Evolutionary conservation across 345 rosid genomes (phyloP), one percentile per base, ranked within the genome.

Genomic region (Aethionema arabicum): DNA sequence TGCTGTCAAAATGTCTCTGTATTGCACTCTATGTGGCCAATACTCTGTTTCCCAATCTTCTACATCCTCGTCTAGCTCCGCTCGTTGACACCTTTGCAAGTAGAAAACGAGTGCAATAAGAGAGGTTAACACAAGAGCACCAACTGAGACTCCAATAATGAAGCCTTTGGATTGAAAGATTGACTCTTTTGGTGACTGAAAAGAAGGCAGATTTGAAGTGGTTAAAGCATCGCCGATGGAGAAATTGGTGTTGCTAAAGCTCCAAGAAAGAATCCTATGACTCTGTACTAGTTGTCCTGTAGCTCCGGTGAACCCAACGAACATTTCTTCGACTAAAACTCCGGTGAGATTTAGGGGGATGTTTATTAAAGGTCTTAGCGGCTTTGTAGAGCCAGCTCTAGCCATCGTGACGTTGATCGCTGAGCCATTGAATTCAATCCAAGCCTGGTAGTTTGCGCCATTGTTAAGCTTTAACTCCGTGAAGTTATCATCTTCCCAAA

Each of bases 31-130:
- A 15, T 91, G 88, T 0, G 96, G 95, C 96, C 98, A 88, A 62
- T 85, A 91, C 74, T 91, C 95, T 67, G 81, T 77, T 59, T 91
- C 98, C 91, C 96, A 91, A 1, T 79, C 86, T 59, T 91, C 96
- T 72, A 83, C 79, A 9, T 70, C 86, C 4, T 73, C 90, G 65
- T 61, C 70, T 74, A 63, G 70, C 74, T 50, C 50, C 48, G 0
- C 68, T 77, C 47, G 8, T 77, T 11, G 54, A 50, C 72, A 21
- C 65, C 78, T 38, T 36, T 36, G 5, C 40, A 74, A 33, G 47
- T 44, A 33, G 77, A 42, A 50, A 72, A 37, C 8, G 79, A 61
- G 74, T 72, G 77, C 81, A 5, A 82, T 59, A 45, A 81, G 81
- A 56, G 54, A 79, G 15, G 80, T 27, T 15, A 80, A 39, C 79